Evolutionary conservation across 1,284 basidiomycete species (phyloP), one percentile per base, ranked within the genome.

Genomic region (Heterobasidion parviporum): DNA sequence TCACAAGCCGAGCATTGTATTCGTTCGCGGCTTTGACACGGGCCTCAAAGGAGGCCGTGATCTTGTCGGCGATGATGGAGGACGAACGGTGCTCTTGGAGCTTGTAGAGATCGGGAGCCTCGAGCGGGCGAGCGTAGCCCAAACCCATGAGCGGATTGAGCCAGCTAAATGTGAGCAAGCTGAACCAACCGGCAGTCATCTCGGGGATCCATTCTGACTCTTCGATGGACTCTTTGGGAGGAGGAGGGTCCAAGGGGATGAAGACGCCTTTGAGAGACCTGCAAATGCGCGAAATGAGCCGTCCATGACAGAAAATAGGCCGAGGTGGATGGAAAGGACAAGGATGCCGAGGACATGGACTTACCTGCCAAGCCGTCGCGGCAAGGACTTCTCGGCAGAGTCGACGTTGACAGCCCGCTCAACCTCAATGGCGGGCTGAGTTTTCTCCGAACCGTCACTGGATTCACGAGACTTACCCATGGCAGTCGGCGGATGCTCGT

Each of bases 61-160:
- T 87, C 44, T 73, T 73, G 6, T 80, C 72, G 1, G 89, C 85
- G 50, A 94, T 80, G 14, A 73, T 63, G 2, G 75, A 74, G 0
- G 87, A 75, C 4, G 78, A 73, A 18, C 80, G 80, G 14, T 83
- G 73, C 50, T 83, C 78, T 59, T 86, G 84, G 48, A 95, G 81
- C 67, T 83, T 87, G 78, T 88, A 95, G n/a, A 96, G 74, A 70
- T 97, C 94, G 0, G 85, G 73, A 0, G 86, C 82, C 67, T 94
- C 87, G 5, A 96, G 77, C 1, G 93, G 87, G 6, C 93, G 80
- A 14, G 83, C 79, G 67, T 89, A 92, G 8, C 87, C 87, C 7
- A 84, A 68, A 9, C 74, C 72, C 68, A 92, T 79, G 53, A 93
- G 73, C 2, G 84, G 80, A 0, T 82, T 85, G 53, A 95, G 79